phyloP scores from a whole-genome alignment of 148 eudicot genomes.

The Vaccinium darrowii region DNA sequence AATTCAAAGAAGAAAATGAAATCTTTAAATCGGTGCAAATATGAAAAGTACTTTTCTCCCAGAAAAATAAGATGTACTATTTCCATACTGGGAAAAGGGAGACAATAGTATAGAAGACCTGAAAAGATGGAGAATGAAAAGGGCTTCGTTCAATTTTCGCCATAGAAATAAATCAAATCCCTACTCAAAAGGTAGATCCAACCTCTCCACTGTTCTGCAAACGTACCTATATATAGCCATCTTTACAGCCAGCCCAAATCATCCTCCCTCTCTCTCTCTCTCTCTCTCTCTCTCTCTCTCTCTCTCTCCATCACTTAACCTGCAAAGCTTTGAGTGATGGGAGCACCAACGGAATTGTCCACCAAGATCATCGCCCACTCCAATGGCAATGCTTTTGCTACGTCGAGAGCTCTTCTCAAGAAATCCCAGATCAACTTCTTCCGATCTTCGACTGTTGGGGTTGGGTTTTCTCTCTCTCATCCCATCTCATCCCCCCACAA shows the following conservation, averaged over 20 bases:
- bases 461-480: neutral
- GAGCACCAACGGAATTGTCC: neutral
- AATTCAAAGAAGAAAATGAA: no score
- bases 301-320: conserved; percentile 5
- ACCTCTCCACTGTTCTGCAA: neutral
- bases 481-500: neutral
- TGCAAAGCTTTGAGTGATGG: conserved; percentile 15
- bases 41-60: no score
- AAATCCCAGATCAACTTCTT: conserved; percentile 7
- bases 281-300: neutral
- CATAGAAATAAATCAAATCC: neutral
- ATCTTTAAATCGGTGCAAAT: no score
- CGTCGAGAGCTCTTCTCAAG: neutral
- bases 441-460: neutral
- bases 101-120: no score
- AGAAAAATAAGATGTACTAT: no score
- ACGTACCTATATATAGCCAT: no score
- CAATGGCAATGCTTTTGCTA: neutral
- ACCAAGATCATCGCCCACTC: neutral
- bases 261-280: neutral
- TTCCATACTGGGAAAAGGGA: no score
- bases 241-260: neutral
- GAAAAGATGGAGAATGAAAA: neutral
- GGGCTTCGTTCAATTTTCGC: neutral
- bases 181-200: neutral